A percentile compares a stretch with the other conserved stretches of the same genome.
These are phyloP conservation scores for Solanum sejunctum DNA, from an alignment of 257 asterid species.

Conservation along the genomic window DNA sequence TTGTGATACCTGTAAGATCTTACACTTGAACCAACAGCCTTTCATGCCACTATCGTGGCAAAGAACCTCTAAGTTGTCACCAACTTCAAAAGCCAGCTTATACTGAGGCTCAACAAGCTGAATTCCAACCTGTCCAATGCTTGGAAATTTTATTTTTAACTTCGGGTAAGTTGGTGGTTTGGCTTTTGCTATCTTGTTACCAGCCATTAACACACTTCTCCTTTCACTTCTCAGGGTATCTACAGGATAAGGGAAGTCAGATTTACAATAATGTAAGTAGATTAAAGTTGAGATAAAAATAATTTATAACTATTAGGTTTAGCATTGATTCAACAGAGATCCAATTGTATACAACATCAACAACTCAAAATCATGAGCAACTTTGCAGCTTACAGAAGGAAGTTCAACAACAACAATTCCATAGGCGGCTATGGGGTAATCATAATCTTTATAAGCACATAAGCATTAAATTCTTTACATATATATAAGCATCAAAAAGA, in stretches of 20 bases:
- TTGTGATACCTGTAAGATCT: conserved; percentile 18
- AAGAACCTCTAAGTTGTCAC: conserved; percentile 36
- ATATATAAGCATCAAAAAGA: background rate
- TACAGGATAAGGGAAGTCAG: background rate
- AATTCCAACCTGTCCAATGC: background rate
- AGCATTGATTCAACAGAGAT: background rate
- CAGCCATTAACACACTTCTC: conserved; percentile 6
- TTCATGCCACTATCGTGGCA: conserved; percentile 41
- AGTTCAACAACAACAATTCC: too few relatives aligned
- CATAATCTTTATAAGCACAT: background rate
- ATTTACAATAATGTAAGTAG: background rate
- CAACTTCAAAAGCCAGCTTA: background rate
- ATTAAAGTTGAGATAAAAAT: background rate
- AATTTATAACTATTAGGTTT: background rate
- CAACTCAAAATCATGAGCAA: background rate
- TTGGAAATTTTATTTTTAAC: conserved; percentile 11
- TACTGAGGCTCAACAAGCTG: background rate
- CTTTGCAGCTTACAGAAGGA: background rate
- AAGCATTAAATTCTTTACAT: background rate
- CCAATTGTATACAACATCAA: background rate
- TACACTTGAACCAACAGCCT: conserved; percentile 66
- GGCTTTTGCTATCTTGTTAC: background rate
- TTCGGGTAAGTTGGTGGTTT: conserved; percentile 10
- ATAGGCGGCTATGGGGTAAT: too few relatives aligned
- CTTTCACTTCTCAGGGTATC: background rate